These are phyloP conservation scores for Candida freyschussii DNA, from an alignment of 1,139 yeast genomes.

Conservation along the genomic window DNA sequence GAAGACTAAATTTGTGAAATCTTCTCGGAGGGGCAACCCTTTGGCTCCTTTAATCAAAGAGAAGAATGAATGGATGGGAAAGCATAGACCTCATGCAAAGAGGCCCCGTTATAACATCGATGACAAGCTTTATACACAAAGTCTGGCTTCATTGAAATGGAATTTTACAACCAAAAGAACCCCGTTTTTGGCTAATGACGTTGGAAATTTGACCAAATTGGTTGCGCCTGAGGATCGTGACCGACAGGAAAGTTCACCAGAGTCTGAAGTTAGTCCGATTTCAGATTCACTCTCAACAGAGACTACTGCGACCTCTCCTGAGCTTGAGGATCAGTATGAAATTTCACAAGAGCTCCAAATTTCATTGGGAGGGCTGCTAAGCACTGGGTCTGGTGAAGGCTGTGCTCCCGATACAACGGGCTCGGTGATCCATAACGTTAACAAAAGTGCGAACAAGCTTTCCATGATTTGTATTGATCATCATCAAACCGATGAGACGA, in stretches of 20 bases:
- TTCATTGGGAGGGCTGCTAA: slow-evolving; percentile 1
- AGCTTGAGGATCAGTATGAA: slow-evolving; percentile 1
- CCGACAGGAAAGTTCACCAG: slow-evolving; percentile 11
- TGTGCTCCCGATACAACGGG: background rate
- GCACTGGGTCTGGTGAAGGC: slow-evolving; percentile 2
- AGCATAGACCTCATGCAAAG: slow-evolving; percentile 22
- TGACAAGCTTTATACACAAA: slow-evolving; percentile 26
- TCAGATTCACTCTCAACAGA: slow-evolving; percentile 9
- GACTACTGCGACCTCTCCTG: slow-evolving; percentile 19
- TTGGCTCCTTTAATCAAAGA: slow-evolving; percentile 26
- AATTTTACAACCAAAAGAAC: slow-evolving; percentile 14
- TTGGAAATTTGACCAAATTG: slow-evolving; percentile 1
- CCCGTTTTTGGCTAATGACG: slow-evolving; percentile 1
- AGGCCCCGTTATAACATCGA: slow-evolving; percentile 29
- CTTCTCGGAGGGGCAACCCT: slow-evolving; percentile 15
- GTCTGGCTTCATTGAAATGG: slow-evolving; percentile 24
- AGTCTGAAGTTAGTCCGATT: slow-evolving; percentile 14
- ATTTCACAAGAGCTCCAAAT: slow-evolving; percentile 2
- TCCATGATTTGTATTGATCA: too few species aligned
- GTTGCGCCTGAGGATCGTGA: slow-evolving; percentile 6
- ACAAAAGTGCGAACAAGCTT: too few species aligned
- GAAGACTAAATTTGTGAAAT: slow-evolving; percentile 41
- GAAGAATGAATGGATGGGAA: slow-evolving; percentile 29
- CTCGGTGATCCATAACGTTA: slow-evolving; percentile 4
- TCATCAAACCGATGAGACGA: too few species aligned